Base-by-base conservation (phyloP, 768 basidiomycete species). In the Auricularia cornea region DNA sequence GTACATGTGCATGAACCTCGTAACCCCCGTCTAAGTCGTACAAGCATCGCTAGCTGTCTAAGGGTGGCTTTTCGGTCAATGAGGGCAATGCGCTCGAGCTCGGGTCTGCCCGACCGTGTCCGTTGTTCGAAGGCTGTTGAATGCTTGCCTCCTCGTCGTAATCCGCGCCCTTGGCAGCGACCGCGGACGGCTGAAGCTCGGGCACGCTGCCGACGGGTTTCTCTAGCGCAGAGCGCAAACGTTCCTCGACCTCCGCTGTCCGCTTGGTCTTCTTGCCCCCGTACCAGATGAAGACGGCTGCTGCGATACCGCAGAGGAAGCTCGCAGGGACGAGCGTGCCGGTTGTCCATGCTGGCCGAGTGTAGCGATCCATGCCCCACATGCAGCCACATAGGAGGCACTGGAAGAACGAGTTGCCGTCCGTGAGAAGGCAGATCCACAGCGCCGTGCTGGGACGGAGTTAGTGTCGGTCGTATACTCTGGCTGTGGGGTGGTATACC, bases 401-500 rank as follows among this genome's bases (percentile, higher is more conserved):
- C 83, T 87, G 92, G 72, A 93, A 94, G 64, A 90, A 72, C 0
- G 90, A 91, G 73, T 94, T 94, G 41, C 86, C 82, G 68, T 89
- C 87, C 67, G 84, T 86, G 60, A 88, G 71, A 38, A 85, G 77
- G 67, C 89, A 89, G 41, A 93, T 92, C 73, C 81, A 77, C 40
- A 93, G 77, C 4, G 90, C 91, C 59, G 80, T 79, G 65, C 86
- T 89, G 66, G 26, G 52, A n/a, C 51, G 26, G 54, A 29, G 16
- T 10, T 63, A 0, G 28, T 54, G 33, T 32, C 23, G 35, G 0
- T 26, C 33, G 26, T 18, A 38, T 57, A 41, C 4, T 18, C n/a
- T n/a, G n/a, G n/a, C n/a, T n/a, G n/a, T n/a, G n/a, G n/a, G n/a
- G n/a, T 6, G 20, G 44, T 0, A 60, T 26, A 73, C 32, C 56